Evolutionary conservation across 345 rosid species (phyloP).

Genomic region (Melaleuca quinquenervia): DNA sequence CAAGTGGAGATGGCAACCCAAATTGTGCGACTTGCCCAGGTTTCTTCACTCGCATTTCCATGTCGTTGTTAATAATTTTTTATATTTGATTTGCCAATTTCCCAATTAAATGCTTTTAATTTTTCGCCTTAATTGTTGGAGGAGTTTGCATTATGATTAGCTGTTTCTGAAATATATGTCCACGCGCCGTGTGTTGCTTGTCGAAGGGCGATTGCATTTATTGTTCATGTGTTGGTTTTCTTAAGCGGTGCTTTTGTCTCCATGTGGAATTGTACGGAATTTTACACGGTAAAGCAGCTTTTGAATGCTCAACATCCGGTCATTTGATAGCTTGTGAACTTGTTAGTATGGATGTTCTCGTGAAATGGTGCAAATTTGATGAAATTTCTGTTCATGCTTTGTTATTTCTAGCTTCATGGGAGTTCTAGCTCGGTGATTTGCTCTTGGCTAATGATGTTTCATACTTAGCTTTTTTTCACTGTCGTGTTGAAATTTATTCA

Average conservation of each 20-base stretch:
- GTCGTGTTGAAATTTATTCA: not conserved
- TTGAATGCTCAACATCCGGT: not conserved
- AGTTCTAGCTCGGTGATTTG: not conserved
- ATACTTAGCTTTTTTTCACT: not conserved
- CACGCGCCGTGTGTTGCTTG: not conserved
- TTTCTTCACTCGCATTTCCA: not conserved
- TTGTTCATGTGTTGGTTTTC: not conserved
- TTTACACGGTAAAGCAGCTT: not conserved
- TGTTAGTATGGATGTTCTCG: not conserved
- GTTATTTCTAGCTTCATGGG: not conserved
- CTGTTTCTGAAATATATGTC: not conserved
- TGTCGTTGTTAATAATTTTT: not conserved
- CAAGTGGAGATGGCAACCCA: conserved; percentile 82
- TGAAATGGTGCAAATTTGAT: not conserved
- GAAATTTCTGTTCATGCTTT: not conserved
- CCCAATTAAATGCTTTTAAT: not conserved
- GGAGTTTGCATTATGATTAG: not conserved
- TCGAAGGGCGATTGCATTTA: not conserved
- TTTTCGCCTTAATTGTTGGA: not conserved
- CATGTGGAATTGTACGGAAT: not conserved
- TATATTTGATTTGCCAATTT: not conserved
- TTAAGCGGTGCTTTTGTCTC: not conserved
- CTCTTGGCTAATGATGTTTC: not conserved
- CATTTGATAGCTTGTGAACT: not conserved
- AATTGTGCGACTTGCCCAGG: conserved; percentile 62